Conservation (phyloP, 371 early-diverging fungal species). For the Mortierella sp. region DNA sequence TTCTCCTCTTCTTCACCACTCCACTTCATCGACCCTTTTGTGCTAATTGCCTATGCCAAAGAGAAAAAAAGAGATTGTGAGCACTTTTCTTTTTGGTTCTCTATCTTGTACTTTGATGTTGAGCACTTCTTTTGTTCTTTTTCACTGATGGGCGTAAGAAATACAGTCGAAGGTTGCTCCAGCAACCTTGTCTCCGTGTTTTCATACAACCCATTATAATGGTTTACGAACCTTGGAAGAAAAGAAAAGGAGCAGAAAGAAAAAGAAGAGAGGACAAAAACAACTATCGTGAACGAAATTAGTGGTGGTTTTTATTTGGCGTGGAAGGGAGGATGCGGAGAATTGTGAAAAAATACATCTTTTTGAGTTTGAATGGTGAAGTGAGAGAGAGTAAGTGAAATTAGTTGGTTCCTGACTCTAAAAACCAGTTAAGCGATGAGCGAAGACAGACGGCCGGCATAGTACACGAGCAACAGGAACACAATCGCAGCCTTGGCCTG, state of each 20-base stretch:
- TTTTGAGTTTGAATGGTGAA: neutral
- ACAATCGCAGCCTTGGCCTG: slow-evolving; percentile 45
- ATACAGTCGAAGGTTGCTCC: neutral
- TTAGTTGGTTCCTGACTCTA: slow-evolving; percentile 8
- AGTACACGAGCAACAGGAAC: slow-evolving; percentile 48
- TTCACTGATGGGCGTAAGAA: neutral
- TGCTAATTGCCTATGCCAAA: neutral
- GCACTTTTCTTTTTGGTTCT: neutral
- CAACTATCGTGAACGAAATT: neutral
- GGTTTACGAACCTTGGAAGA: neutral
- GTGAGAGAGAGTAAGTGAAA: neutral
- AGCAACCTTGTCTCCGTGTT: neutral
- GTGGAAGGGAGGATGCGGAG: neutral
- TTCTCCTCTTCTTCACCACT: neutral
- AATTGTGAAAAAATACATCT: neutral
- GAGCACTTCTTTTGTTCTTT: neutral
- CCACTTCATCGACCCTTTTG: neutral
- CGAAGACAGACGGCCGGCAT: slow-evolving; percentile 43
- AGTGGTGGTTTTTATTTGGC: neutral
- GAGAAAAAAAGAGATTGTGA: slow-evolving; percentile 7
- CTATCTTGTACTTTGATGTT: neutral
- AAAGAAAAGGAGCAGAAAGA: neutral
- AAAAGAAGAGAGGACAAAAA: neutral
- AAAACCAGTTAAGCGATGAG: slow-evolving; percentile 15
- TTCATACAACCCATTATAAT: neutral